Conservation (phyloP, 768 basidiomycete species). For the Suillus bovinus region DNA sequence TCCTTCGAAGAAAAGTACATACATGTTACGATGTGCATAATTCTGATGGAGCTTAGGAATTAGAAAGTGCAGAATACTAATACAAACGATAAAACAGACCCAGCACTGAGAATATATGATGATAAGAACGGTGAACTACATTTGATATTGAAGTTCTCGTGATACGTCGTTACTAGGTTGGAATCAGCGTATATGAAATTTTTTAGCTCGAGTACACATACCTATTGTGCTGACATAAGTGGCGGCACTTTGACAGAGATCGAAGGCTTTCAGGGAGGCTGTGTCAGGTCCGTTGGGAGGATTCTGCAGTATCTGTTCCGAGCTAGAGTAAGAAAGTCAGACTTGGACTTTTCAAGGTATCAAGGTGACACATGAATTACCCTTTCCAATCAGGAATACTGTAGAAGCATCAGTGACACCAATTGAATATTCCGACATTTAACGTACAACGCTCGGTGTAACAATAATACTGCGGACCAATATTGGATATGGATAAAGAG, state of each 20-base stretch:
- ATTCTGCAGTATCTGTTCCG: constrained; percentile 45
- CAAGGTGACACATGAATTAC: constrained; percentile 36
- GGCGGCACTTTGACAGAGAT: constrained; percentile 73
- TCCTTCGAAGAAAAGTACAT: constrained; percentile 26
- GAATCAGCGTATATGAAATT: constrained; percentile 10
- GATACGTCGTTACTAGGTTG: constrained; percentile 49
- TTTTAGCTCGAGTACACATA: constrained; percentile 27
- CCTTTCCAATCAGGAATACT: constrained; percentile 76
- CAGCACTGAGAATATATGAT: constrained; percentile 68
- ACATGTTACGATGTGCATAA: constrained; percentile 81
- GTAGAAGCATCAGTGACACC: constrained; percentile 14
- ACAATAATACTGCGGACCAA: constrained; percentile 70
- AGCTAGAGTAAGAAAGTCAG: constrained; percentile 29
- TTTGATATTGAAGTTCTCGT: constrained; percentile 61
- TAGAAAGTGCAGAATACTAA: neutral
- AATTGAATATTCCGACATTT: neutral
- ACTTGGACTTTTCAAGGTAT: neutral
- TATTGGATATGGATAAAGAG: constrained; percentile 73
- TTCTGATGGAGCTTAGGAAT: constrained; percentile 39
- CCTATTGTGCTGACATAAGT: constrained; percentile 68
- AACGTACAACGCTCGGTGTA: constrained; percentile 80
- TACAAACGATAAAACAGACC: constrained; percentile 46
- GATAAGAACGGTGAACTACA: constrained; percentile 65
- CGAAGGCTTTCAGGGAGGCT: constrained; percentile 64
- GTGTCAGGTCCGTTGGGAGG: constrained; percentile 40